Conservation (phyloP, 2,329 filamentous ascomycete genomes). For the Neophaeococcomyces mojaviensis region DNA sequence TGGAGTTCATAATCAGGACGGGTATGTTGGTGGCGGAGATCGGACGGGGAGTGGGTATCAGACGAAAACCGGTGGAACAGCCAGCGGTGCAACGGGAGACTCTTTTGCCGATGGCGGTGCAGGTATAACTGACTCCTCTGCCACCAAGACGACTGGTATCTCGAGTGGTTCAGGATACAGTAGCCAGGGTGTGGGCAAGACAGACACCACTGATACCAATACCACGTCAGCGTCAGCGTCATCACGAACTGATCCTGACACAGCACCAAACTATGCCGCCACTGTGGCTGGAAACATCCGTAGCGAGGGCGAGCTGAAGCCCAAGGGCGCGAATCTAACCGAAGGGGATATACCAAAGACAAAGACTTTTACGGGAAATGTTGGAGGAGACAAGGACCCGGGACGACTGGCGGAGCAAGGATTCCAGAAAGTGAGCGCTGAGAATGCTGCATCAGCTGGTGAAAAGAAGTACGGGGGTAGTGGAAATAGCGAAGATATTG, state of each 20-base stretch:
- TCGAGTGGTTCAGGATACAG: constrained; percentile 4
- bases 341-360: constrained; percentile 38
- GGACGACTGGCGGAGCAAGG: constrained; percentile 38
- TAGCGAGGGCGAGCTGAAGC: constrained; percentile 31
- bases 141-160: background rate
- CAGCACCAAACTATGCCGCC: constrained; percentile 23
- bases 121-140: background rate
- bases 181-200: background rate
- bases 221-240: background rate
- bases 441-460: constrained; percentile 24
- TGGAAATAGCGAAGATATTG: constrained; percentile 15
- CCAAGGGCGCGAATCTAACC: constrained; percentile 45
- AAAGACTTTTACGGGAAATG: constrained; percentile 44
- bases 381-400: constrained; percentile 51
- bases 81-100: constrained; percentile 29
- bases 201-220: background rate
- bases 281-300: constrained; percentile 17
- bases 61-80: constrained; percentile 30
- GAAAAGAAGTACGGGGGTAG: constrained; percentile 22
- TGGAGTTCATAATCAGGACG: constrained; percentile 29
- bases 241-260: constrained; percentile 9
- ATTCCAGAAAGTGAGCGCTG: constrained; percentile 28
- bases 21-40: constrained; percentile 30
- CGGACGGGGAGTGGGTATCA: constrained; percentile 22
- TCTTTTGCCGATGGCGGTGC: constrained; percentile 9